phyloP scores from a whole-genome alignment of 805 yeast species.

The Yarrowia alimentaria region DNA sequence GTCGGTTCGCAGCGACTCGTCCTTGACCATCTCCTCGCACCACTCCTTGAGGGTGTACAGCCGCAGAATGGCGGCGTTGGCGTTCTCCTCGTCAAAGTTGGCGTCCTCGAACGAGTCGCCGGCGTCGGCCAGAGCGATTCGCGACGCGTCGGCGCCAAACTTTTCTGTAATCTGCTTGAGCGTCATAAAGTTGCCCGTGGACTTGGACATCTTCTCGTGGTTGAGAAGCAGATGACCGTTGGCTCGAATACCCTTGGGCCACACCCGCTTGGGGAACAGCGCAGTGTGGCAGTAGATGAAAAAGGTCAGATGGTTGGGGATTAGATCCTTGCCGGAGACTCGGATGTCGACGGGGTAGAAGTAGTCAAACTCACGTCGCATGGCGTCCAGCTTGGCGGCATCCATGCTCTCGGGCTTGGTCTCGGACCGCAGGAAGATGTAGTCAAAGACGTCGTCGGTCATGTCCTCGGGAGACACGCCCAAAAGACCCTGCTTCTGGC shows the following conservation, averaged over 20 bases:
- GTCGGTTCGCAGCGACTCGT: slow-evolving; percentile 54
- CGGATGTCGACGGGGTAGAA: slow-evolving; percentile 93
- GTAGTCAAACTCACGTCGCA: slow-evolving; percentile 94
- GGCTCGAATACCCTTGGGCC: slow-evolving; percentile 94
- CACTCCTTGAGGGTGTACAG: slow-evolving; percentile 90
- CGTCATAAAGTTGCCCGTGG: slow-evolving; percentile 96
- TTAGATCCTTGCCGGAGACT: slow-evolving; percentile 93
- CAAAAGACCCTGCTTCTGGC: slow-evolving; percentile 68
- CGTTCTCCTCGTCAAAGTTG: slow-evolving; percentile 92
- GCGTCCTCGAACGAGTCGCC: slow-evolving; percentile 98
- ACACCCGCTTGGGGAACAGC: slow-evolving; percentile 79
- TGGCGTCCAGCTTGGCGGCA: slow-evolving; percentile 56
- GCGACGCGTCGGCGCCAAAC: slow-evolving; percentile 95
- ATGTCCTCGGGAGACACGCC: slow-evolving; percentile 75
- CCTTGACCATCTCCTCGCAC: slow-evolving; percentile 74
- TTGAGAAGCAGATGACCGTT: slow-evolving; percentile 94
- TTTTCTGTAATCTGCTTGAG: slow-evolving; percentile 78
- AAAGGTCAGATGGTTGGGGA: slow-evolving; percentile 96
- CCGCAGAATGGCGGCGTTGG: slow-evolving; percentile 96
- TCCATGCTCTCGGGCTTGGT: slow-evolving; percentile 58
- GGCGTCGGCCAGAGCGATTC: slow-evolving; percentile 97
- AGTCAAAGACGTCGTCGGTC: slow-evolving; percentile 93
- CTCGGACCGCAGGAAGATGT: slow-evolving; percentile 74
- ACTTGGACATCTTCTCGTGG: slow-evolving; percentile 96
- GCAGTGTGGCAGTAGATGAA: slow-evolving; percentile 92